phyloP scores from a whole-genome alignment of 768 basidiomycete species.

The Serendipita indica region DNA sequence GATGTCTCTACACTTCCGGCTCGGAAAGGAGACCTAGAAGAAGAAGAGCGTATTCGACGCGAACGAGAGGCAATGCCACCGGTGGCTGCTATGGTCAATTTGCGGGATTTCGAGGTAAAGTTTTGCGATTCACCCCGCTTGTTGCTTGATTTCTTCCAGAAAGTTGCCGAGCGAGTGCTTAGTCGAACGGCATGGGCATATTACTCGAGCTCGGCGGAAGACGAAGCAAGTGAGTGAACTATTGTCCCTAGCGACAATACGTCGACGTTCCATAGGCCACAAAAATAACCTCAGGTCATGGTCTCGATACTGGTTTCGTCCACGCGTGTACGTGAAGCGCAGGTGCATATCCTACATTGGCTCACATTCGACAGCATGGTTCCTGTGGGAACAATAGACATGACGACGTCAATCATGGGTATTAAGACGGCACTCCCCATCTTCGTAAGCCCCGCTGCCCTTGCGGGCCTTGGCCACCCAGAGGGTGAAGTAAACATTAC shows the following conservation, averaged over 20 bases:
- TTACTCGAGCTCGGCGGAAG: slow-evolving; percentile 90
- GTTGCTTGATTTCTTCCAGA: slow-evolving; percentile 25
- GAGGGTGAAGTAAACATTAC: slow-evolving; percentile 73
- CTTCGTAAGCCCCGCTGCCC: slow-evolving; percentile 70
- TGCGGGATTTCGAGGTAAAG: slow-evolving; percentile 70
- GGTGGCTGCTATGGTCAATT: slow-evolving; percentile 50
- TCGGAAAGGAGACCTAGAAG: slow-evolving; percentile 20
- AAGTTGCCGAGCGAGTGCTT: slow-evolving; percentile 56
- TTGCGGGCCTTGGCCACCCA: slow-evolving; percentile 79
- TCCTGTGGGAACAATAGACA: slow-evolving; percentile 44
- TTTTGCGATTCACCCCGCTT: neutral
- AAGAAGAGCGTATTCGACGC: slow-evolving; percentile 39
- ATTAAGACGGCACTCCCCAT: slow-evolving; percentile 59
- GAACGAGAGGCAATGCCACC: slow-evolving; percentile 49
- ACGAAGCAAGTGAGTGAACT: slow-evolving; percentile 51
- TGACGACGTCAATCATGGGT: slow-evolving; percentile 61
- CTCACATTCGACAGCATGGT: slow-evolving; percentile 29
- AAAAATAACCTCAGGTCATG: slow-evolving; percentile 68
- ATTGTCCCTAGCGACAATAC: slow-evolving; percentile 14
- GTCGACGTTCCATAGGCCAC: slow-evolving; percentile 29
- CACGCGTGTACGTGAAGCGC: slow-evolving; percentile 37
- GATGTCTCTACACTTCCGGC: slow-evolving; percentile 29
- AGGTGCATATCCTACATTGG: neutral
- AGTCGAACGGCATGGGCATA: slow-evolving; percentile 68
- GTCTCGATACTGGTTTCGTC: slow-evolving; percentile 70